Conservation (phyloP, 73 alveolate genomes). For the Chromera velia region DNA sequence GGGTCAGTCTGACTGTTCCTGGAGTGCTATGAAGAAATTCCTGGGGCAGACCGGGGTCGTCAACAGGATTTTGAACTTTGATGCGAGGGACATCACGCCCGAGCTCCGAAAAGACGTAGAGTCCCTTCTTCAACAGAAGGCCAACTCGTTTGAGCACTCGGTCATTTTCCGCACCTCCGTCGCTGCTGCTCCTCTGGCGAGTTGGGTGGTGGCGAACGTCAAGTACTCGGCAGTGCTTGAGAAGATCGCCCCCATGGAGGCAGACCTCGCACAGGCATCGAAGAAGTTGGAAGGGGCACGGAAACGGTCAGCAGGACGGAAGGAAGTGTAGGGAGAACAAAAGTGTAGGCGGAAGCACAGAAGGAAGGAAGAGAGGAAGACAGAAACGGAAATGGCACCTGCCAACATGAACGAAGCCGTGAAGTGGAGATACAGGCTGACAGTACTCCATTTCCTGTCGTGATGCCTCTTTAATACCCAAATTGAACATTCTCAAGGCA, state of each 20-base stretch:
- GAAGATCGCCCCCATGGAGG: constrained; percentile 91
- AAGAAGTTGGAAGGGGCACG: constrained; percentile 67
- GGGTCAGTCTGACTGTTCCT: constrained; percentile 75
- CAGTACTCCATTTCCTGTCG: neutral
- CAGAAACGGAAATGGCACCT: too few species aligned
- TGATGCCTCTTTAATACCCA: neutral
- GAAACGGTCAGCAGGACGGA: constrained; percentile 89
- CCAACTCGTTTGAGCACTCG: constrained; percentile 64
- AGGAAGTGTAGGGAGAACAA: constrained; percentile 63
- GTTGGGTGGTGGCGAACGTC: constrained; percentile 93
- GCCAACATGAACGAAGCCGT: too few species aligned
- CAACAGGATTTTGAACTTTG: constrained; percentile 74
- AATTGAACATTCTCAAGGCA: neutral
- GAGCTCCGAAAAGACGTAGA: constrained; percentile 73
- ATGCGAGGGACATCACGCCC: constrained; percentile 73
- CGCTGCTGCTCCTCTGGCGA: constrained; percentile 95
- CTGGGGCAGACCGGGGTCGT: constrained; percentile 74
- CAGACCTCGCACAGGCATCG: constrained; percentile 74
- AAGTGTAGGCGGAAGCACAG: neutral
- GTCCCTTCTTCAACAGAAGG: constrained; percentile 61
- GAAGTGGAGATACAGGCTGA: neutral
- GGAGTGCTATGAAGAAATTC: constrained; percentile 88
- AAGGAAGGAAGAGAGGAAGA: neutral
- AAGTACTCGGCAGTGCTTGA: constrained; percentile 86
- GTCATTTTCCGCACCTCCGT: constrained; percentile 68